Base-by-base conservation (phyloP, 768 basidiomycete genomes). In the Steccherinum ochraceum region DNA sequence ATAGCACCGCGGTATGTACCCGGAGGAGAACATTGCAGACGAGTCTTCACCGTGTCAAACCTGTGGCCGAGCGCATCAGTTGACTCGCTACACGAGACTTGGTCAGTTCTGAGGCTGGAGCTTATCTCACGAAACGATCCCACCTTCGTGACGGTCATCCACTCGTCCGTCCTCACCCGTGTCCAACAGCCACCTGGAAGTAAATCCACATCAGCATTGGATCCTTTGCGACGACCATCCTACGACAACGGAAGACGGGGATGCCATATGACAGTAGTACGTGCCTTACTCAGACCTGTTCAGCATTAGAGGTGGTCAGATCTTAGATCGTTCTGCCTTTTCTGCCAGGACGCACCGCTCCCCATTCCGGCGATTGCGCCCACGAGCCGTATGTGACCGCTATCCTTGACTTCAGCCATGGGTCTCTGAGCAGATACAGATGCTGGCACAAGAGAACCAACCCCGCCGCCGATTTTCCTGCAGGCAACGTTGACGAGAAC, bases 31-130 rank as follows among this genome's bases (percentile, higher is more conserved):
- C 83, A 85, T 64, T 88, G 85, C 61, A 88, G 62, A 21, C 85
- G 78, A 2, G 83, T 84, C 63, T 88, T 87, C 56, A 87, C 74
- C 16, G 84, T 86, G 63, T 86, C 84, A 64, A 86, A 86, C 2
- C 82, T 84, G 25, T 3, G n/a, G n/a, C n/a, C n/a, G n/a, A n/a
- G n/a, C n/a, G n/a, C n/a, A n/a, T n/a, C n/a, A n/a, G n/a, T n/a
- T n/a, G n/a, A n/a, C n/a, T n/a, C n/a, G n/a, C n/a, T n/a, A n/a
- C n/a, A n/a, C n/a, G n/a, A n/a, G n/a, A n/a, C n/a, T n/a, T n/a
- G n/a, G n/a, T n/a, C n/a, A n/a, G n/a, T n/a, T n/a, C n/a, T n/a
- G n/a, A n/a, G n/a, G n/a, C n/a, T n/a, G n/a, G n/a, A n/a, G n/a
- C n/a, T n/a, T n/a, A n/a, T n/a, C n/a, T n/a, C n/a, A n/a, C n/a